Evolutionary conservation across 768 basidiomycete genomes (phyloP).

Genomic region (Auricularia sp.): DNA sequence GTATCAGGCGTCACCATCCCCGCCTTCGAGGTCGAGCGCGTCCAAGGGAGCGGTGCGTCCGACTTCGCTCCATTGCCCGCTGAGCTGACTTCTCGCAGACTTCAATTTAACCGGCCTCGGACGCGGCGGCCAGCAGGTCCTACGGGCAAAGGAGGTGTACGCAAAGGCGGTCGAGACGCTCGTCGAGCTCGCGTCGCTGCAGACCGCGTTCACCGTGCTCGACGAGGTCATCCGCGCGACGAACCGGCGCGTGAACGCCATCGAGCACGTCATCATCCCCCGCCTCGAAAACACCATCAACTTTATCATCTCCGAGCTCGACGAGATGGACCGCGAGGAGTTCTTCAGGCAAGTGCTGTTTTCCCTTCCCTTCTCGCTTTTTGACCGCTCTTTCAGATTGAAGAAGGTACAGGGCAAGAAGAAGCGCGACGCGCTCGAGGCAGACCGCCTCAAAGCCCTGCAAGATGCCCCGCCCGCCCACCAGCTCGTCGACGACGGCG

Average conservation of each 20-base stretch:
- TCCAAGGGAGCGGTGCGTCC: slow-evolving; percentile 63
- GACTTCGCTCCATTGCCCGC: slow-evolving; percentile 4
- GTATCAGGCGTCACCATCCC: slow-evolving; percentile 95
- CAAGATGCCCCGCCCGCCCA: slow-evolving; percentile 4
- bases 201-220: slow-evolving; percentile 96
- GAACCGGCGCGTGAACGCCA: slow-evolving; percentile 96
- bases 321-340: slow-evolving; percentile 97
- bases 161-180: slow-evolving; percentile 95
- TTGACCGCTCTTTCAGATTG: slow-evolving; percentile 48
- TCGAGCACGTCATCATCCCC: slow-evolving; percentile 95
- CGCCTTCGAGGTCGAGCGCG: slow-evolving; percentile 86
- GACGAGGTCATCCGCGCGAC: slow-evolving; percentile 99
- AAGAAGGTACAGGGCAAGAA: slow-evolving; percentile 98
- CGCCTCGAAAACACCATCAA: slow-evolving; percentile 94
- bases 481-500: slow-evolving; percentile 21
- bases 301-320: slow-evolving; percentile 93
- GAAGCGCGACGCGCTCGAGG: slow-evolving; percentile 62
- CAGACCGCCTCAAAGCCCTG: slow-evolving; percentile 12
- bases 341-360: slow-evolving; percentile 62
- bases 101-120: slow-evolving; percentile 96
- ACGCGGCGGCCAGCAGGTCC: slow-evolving; percentile 91
- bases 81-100: slow-evolving; percentile 35
- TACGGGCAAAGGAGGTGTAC: slow-evolving; percentile 92
- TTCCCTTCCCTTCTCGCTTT: slow-evolving; percentile 1
- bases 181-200: slow-evolving; percentile 91